These are phyloP conservation scores for Ganoderma lucidum DNA, from an alignment of 1,284 basidiomycete genomes.

Conservation along the genomic window DNA sequence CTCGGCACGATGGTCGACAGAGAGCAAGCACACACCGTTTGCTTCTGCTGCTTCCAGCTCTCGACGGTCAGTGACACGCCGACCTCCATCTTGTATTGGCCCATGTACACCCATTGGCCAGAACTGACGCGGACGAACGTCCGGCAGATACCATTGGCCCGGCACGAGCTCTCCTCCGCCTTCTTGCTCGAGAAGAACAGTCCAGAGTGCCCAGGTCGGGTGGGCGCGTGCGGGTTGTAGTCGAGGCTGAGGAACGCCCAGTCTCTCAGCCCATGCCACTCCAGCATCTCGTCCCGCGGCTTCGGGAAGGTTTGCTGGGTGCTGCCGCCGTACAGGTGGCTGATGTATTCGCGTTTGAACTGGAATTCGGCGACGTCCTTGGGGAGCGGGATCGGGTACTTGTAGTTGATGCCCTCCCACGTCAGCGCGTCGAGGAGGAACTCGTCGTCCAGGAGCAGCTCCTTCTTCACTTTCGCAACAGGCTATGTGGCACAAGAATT, in stretches of 20 bases:
- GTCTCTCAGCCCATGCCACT: constrained; percentile 13
- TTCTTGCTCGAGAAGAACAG: background rate
- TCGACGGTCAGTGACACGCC: constrained; percentile 1
- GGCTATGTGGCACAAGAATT: constrained; percentile 16
- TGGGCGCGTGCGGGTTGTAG: constrained; percentile 19
- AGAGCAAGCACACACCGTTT: background rate
- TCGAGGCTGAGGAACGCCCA: constrained; percentile 14
- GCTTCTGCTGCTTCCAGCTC: constrained; percentile 3
- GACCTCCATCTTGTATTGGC: constrained; percentile 5
- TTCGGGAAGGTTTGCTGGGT: constrained; percentile 38
- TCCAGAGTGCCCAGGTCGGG: constrained; percentile 12
- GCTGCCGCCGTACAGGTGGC: constrained; percentile 44
- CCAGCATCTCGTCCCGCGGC: background rate
- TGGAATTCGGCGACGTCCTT: constrained; percentile 12
- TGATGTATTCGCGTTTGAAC: constrained; percentile 42
- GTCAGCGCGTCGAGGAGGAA: constrained; percentile 15
- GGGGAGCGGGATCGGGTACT: constrained; percentile 20
- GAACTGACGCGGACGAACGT: constrained; percentile 7
- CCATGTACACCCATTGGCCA: constrained; percentile 17
- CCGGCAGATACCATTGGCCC: background rate
- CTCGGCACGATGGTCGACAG: background rate
- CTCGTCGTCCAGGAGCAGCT: constrained; percentile 11
- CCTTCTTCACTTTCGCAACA: constrained; percentile 24
- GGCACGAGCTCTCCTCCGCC: background rate
- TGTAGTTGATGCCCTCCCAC: constrained; percentile 18